Percentiles rank a stretch among this genome's conserved stretches.
phyloP scores from a whole-genome alignment of 2,329 filamentous ascomycete genomes.

The Elsinoe australis region DNA sequence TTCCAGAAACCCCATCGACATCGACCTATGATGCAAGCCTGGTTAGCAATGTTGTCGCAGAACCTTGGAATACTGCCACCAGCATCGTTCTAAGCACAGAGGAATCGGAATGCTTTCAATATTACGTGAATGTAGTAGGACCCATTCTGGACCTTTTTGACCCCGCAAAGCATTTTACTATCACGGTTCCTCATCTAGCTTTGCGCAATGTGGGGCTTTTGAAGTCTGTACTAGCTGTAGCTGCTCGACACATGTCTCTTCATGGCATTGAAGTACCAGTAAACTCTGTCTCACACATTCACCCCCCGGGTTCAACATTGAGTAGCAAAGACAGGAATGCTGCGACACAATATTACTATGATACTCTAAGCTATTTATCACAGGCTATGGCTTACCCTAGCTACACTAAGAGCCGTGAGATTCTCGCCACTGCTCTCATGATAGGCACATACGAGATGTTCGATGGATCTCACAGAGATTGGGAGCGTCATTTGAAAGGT shows the following conservation, averaged over 20 bases:
- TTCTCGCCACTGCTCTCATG: slow-evolving; percentile 52
- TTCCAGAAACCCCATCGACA: too few relatives aligned
- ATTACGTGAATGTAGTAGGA: slow-evolving; percentile 31
- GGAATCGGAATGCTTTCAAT: slow-evolving; percentile 32
- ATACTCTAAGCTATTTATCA: slow-evolving; percentile 55
- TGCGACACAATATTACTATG: slow-evolving; percentile 51
- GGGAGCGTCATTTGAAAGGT: slow-evolving; percentile 57
- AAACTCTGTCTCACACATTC: slow-evolving; percentile 9
- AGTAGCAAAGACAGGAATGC: slow-evolving; percentile 27
- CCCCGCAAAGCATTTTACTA: slow-evolving; percentile 32
- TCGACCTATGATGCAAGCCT: too few relatives aligned
- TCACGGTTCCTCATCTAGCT: slow-evolving; percentile 32
- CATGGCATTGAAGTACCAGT: background rate
- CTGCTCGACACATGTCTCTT: slow-evolving; percentile 41
- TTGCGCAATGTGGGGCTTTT: slow-evolving; percentile 47
- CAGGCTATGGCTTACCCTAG: slow-evolving; percentile 51
- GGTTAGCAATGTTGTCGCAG: slow-evolving; percentile 15
- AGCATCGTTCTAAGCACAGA: slow-evolving; percentile 25
- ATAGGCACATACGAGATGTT: slow-evolving; percentile 61
- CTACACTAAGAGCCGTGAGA: slow-evolving; percentile 51
- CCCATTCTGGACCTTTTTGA: slow-evolving; percentile 38
- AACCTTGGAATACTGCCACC: slow-evolving; percentile 12
- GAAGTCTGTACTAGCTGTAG: slow-evolving; percentile 50
- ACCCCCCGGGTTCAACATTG: slow-evolving; percentile 19
- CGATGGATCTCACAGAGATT: slow-evolving; percentile 49